Conservation (phyloP, 225 moss, liverwort and hornwort species). For the Bryoerythrophyllum caledonicum region DNA sequence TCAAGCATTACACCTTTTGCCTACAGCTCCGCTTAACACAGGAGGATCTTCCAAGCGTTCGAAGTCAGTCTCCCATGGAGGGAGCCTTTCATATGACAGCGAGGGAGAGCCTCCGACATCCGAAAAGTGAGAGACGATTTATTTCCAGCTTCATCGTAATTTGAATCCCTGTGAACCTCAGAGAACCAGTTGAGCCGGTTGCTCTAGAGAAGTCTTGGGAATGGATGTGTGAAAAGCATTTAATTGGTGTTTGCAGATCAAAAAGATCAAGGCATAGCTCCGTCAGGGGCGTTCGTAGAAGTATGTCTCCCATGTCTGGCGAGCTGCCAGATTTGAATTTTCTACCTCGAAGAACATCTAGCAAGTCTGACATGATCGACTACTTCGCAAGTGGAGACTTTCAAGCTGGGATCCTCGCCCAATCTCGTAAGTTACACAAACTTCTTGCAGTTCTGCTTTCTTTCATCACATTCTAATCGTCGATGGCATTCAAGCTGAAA, state of each 20-base stretch:
- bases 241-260: constrained; percentile 22
- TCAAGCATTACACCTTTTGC: background rate
- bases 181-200: background rate
- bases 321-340: constrained; percentile 51
- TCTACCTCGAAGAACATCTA: constrained; percentile 35
- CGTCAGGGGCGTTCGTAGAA: constrained; percentile 20
- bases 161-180: background rate
- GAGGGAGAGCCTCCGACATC: constrained; percentile 61
- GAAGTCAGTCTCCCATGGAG: constrained; percentile 50
- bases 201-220: background rate
- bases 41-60: constrained; percentile 61
- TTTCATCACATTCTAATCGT: background rate
- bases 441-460: background rate
- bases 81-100: constrained; percentile 43
- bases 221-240: background rate
- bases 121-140: constrained; percentile 35
- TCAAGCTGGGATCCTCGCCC: constrained; percentile 58
- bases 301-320: constrained; percentile 48
- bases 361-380: constrained; percentile 47
- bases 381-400: constrained; percentile 59
- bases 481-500: background rate
- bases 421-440: constrained; percentile 47
- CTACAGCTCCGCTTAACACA: constrained; percentile 48
- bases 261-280: constrained; percentile 40
- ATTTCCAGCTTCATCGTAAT: background rate